Conservation (phyloP, 257 asterid species). For the Nicotiana tabacum region DNA sequence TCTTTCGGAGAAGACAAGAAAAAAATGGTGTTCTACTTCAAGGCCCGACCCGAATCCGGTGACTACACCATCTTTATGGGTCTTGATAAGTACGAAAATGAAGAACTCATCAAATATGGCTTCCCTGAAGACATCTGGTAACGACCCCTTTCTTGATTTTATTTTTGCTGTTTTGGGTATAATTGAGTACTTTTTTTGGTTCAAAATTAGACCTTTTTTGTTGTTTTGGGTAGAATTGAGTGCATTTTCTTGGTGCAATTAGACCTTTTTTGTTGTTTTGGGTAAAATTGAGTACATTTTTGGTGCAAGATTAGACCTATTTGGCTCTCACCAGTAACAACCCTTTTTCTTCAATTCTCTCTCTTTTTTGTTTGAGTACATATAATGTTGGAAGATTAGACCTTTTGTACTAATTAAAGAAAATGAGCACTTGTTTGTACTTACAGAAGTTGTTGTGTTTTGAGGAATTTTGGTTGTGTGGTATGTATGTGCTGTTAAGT, state of each 20-base stretch:
- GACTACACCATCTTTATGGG: constrained; percentile 97
- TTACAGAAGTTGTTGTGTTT: background rate
- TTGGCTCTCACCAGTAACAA: background rate
- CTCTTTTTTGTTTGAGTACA: background rate
- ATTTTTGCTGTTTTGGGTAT: background rate
- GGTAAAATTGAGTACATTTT: background rate
- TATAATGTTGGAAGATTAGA: no score
- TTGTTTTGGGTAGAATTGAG: background rate
- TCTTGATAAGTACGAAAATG: constrained; percentile 84
- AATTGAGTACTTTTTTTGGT: background rate
- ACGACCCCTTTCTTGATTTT: background rate
- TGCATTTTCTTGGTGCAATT: background rate
- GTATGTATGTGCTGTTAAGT: background rate
- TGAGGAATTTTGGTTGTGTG: background rate
- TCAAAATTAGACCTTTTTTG: background rate
- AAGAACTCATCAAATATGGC: constrained; percentile 95
- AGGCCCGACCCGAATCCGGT: constrained; percentile 83
- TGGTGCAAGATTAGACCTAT: background rate
- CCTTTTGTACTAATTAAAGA: background rate
- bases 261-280: background rate
- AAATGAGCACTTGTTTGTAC: background rate
- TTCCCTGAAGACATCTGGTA: constrained; percentile 90
- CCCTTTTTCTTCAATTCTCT: no score
- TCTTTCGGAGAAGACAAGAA: background rate
- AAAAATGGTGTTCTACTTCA: constrained; percentile 89